Conservation (phyloP, 2,329 filamentous ascomycete species). For the Colletotrichum chlorophyti region DNA sequence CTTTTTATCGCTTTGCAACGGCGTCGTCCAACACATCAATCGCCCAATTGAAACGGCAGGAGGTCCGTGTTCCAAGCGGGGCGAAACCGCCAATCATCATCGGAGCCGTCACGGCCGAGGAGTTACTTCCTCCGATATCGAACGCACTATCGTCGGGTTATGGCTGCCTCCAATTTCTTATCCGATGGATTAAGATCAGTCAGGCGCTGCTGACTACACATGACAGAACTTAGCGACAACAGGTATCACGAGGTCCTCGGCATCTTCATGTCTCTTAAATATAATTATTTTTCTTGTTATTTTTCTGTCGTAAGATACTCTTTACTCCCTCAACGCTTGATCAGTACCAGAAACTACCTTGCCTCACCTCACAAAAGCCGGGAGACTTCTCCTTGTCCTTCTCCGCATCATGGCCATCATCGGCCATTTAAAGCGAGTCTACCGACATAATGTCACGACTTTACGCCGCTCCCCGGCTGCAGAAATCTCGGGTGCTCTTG, state of each 20-base stretch:
- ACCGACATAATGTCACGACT: constrained; percentile 56
- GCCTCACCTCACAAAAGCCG: not conserved
- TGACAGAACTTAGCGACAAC: not conserved
- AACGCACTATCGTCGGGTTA: no score
- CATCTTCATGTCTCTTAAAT: no score
- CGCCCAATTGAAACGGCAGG: not conserved
- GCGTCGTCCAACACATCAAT: no score
- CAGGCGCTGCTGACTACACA: not conserved
- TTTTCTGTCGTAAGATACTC: no score
- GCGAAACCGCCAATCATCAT: constrained; percentile 10
- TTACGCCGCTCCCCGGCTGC: constrained; percentile 57
- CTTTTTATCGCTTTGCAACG: not conserved
- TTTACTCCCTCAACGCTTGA: no score
- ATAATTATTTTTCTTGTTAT: not conserved
- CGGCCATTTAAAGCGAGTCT: constrained; percentile 34
- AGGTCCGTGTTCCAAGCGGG: not conserved
- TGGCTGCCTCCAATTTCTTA: no score
- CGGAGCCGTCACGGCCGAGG: constrained; percentile 6
- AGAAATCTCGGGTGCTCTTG: constrained; percentile 87
- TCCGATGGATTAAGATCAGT: no score
- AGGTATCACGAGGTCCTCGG: constrained; percentile 19
- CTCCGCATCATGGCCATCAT: constrained; percentile 24
- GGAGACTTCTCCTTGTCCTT: no score
- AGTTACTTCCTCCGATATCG: constrained; percentile 15
- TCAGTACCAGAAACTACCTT: no score